Conservation (phyloP, 495 filamentous ascomycete species). For the Penicillium angulare region DNA sequence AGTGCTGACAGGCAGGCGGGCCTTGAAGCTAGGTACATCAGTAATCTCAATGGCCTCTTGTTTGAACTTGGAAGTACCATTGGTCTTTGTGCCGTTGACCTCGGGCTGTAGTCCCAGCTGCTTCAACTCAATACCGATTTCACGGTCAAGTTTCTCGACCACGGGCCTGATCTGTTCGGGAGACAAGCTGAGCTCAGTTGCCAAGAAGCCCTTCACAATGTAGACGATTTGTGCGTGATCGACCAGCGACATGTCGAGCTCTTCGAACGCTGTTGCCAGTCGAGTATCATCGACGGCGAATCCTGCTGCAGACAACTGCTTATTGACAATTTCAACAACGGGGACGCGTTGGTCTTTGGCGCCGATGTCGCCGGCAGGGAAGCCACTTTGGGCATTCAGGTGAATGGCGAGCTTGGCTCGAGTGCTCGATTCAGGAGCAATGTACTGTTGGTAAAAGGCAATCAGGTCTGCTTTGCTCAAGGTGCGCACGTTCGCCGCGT, state of each 20-base stretch:
- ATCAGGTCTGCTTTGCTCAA: constrained; percentile 77
- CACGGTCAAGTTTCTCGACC: constrained; percentile 43
- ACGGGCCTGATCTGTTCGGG: constrained; percentile 42
- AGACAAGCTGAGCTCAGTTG: constrained; percentile 41
- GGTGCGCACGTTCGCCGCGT: constrained; percentile 69
- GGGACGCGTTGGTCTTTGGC: constrained; percentile 53
- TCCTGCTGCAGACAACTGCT: constrained; percentile 53
- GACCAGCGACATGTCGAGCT: constrained; percentile 44
- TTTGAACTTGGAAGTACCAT: constrained; percentile 23
- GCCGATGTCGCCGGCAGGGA: constrained; percentile 28
- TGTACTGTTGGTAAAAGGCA: constrained; percentile 74
- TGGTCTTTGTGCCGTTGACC: constrained; percentile 32
- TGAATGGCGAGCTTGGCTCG: constrained; percentile 84
- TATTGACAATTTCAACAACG: constrained; percentile 46
- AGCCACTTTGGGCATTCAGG: constrained; percentile 67
- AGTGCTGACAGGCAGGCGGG: constrained; percentile 61
- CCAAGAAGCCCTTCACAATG: constrained; percentile 50
- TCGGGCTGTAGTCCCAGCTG: constrained; percentile 38
- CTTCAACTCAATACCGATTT: constrained; percentile 39
- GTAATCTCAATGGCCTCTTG: constrained; percentile 55
- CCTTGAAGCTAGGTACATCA: constrained; percentile 76
- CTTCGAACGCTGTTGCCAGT: constrained; percentile 43
- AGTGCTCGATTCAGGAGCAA: constrained; percentile 66
- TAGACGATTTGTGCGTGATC: constrained; percentile 42
- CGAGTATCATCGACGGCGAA: constrained; percentile 43